Conservation (phyloP, 1,284 basidiomycete genomes). For the Wolfiporia cocos region DNA sequence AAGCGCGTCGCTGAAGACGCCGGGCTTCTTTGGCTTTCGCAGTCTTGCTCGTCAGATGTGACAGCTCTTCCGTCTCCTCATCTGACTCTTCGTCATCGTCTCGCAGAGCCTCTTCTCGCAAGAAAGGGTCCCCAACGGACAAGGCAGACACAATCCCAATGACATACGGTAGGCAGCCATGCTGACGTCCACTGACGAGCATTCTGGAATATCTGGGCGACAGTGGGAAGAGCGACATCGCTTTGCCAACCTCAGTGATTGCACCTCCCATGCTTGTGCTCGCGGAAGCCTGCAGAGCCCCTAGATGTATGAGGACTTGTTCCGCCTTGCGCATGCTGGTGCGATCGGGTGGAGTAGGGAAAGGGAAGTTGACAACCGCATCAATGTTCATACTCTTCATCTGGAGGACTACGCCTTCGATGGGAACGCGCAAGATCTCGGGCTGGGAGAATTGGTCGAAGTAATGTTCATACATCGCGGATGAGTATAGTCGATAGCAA, state of each 20-base stretch:
- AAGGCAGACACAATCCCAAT: slow-evolving; percentile 89
- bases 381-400: slow-evolving; percentile 99
- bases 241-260: slow-evolving; percentile 85
- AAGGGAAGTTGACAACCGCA: slow-evolving; percentile 94
- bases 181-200: slow-evolving; percentile 89
- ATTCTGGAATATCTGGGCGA: slow-evolving; percentile 92
- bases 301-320: slow-evolving; percentile 74
- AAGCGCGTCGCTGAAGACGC: slow-evolving; percentile 62
- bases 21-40: slow-evolving; percentile 64
- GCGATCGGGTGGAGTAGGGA: slow-evolving; percentile 95
- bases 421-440: slow-evolving; percentile 94
- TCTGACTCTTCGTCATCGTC: slow-evolving; percentile 38
- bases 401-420: slow-evolving; percentile 94
- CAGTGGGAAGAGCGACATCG: slow-evolving; percentile 93
- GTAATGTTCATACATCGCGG: slow-evolving; percentile 85
- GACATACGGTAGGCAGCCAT: slow-evolving; percentile 89
- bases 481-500: slow-evolving; percentile 73
- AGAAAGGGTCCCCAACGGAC: slow-evolving; percentile 94
- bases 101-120: slow-evolving; percentile 71
- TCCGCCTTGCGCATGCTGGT: slow-evolving; percentile 78
- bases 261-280: slow-evolving; percentile 41
- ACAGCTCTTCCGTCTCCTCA: slow-evolving; percentile 36
- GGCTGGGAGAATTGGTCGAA: slow-evolving; percentile 86
- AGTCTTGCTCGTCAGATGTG: slow-evolving; percentile 52
- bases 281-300: slow-evolving; percentile 55